Evolutionary conservation across 306 rosid genomes (phyloP), one percentile per base, ranked within the genome.

Genomic region (Psophocarpus tetragonolobus): DNA sequence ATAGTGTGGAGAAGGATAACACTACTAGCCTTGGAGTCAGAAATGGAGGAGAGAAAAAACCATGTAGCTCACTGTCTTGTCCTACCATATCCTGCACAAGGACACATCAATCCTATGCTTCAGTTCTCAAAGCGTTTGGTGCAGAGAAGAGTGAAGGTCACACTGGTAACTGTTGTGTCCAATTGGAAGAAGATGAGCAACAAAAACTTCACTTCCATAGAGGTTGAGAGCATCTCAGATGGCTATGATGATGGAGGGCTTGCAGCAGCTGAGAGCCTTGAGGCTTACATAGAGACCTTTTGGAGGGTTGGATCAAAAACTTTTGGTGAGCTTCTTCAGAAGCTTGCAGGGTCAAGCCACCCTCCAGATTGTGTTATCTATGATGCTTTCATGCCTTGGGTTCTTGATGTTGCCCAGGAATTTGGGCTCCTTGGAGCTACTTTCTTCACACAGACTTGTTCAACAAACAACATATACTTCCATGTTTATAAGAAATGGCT

Each of bases 41-140:
- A 68, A 17, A 87, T 70, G 84, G 80, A 53, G 27, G 58, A 21
- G 35, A 69, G 18, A 17, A 83, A 56, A 85, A 35, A 24, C 21
- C 20, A 57, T 51, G 74, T 2, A 29, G 68, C 66, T 42, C 88
- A 87, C 48, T 79, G 76, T 51, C 30, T 87, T 68, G 53, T 87
- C 45, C 32, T 82, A n/a, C 41, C 87, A 7, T 82, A 32, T 8
- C 90, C 85, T 18, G 51, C 61, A 13, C 88, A 84, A 75, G 86
- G 90, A 7, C 90, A 87, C 62, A 35, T 87, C 1, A 84, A 75
- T 33, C 90, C 90, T 2, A 21, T 84, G 81, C 71, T 81, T 67
- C 85, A 87, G 30, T 84, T 87, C 77, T 67, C 83, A n/a, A 87
- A 84, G 65, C 81, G 84, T 29, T 61, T 87, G 53, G n/a, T 18